Conservation (phyloP, 345 rosid species). For the Combretum micranthum region DNA sequence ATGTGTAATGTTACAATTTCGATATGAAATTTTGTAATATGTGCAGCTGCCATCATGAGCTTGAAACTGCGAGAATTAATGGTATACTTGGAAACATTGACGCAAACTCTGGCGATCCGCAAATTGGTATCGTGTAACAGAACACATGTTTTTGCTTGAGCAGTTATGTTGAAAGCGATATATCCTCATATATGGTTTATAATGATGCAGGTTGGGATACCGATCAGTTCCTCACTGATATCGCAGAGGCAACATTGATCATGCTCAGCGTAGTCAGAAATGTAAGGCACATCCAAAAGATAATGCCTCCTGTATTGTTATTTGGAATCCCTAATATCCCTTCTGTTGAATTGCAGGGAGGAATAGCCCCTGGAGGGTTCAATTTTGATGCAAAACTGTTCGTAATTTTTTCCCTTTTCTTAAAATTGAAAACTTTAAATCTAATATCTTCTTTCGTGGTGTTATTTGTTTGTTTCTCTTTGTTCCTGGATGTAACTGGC, state of each 20-base stretch:
- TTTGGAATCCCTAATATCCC: too few species aligned
- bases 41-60: constrained; percentile 84
- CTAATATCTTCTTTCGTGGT: neutral
- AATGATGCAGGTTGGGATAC: constrained; percentile 81
- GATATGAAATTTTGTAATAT: neutral
- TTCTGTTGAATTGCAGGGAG: constrained; percentile 42
- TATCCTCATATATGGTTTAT: constrained; percentile 1
- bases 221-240: constrained; percentile 83
- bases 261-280: constrained; percentile 85
- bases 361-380: constrained; percentile 94
- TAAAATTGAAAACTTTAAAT: neutral
- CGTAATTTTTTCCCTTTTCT: constrained; percentile 13
- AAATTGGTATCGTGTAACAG: constrained; percentile 40
- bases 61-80: constrained; percentile 84
- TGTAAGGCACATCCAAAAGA: constrained; percentile 24
- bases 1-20: too few species aligned
- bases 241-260: constrained; percentile 82
- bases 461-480: neutral
- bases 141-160: neutral
- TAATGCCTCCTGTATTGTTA: too few species aligned
- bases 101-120: constrained; percentile 95
- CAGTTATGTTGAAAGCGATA: neutral
- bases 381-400: constrained; percentile 95
- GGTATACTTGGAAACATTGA: constrained; percentile 86
- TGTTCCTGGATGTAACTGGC: neutral